Conservation (phyloP, 306 rosid species). For the Vigna hirtella region DNA sequence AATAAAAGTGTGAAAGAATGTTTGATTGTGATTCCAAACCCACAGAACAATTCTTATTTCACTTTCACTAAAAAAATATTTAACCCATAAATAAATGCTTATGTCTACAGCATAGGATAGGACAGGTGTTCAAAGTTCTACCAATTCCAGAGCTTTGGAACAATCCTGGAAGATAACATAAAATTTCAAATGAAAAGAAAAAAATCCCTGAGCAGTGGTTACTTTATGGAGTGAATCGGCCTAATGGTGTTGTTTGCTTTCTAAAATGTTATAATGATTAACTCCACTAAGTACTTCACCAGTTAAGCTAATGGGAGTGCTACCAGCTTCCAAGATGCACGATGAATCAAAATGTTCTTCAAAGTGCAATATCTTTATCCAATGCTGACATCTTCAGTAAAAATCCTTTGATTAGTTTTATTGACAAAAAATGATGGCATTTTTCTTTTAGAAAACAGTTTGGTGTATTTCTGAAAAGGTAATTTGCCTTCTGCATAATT, state of each 20-base stretch:
- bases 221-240: constrained; percentile 27
- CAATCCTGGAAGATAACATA: constrained; percentile 1
- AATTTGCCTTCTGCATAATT: background rate
- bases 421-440: constrained; percentile 18
- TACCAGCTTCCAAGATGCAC: background rate
- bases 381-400: constrained; percentile 20
- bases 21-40: too few relatives aligned
- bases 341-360: constrained; percentile 21
- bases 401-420: background rate
- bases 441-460: background rate
- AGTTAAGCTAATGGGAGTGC: constrained; percentile 26
- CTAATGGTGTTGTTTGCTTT: constrained; percentile 27
- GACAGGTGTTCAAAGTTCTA: background rate
- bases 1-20: too few relatives aligned
- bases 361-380: constrained; percentile 40
- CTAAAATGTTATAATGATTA: constrained; percentile 40
- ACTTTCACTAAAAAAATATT: too few relatives aligned
- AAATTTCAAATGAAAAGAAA: too few relatives aligned
- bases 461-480: background rate
- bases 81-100: background rate
- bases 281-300: constrained; percentile 43
- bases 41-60: too few relatives aligned
- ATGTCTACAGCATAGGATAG: background rate
- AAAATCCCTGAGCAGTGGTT: background rate
- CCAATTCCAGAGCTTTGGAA: background rate